Evolutionary conservation across 768 basidiomycete species (phyloP).

Genomic region (Termitomyces sp.): DNA sequence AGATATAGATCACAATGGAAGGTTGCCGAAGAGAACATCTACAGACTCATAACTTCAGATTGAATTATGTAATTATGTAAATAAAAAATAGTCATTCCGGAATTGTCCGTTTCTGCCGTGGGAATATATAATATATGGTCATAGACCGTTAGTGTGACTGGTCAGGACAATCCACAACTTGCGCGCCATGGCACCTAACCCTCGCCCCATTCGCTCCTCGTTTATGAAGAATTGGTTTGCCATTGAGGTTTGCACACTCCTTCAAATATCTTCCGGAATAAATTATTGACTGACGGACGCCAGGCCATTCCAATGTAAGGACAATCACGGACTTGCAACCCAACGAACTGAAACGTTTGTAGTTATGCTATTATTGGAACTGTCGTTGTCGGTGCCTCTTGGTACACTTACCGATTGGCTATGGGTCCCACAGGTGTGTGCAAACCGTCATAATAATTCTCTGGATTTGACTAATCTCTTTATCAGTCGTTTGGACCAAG

Average conservation of each 20-base stretch:
- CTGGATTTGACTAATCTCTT: neutral
- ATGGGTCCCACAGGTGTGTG: constrained; percentile 48
- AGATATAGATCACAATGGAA: too few relatives aligned
- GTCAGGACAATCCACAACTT: constrained; percentile 10
- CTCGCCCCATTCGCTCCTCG: constrained; percentile 27
- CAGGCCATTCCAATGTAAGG: constrained; percentile 52
- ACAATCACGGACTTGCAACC: constrained; percentile 2
- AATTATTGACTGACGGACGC: constrained; percentile 3
- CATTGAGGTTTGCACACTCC: constrained; percentile 49
- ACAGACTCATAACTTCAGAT: too few relatives aligned
- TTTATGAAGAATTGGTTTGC: constrained; percentile 70
- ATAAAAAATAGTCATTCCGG: constrained; percentile 18
- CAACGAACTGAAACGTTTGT: constrained; percentile 3
- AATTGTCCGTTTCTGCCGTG: constrained; percentile 29
- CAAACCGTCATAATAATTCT: neutral
- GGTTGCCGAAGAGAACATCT: too few relatives aligned
- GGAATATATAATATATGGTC: constrained; percentile 16
- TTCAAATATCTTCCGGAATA: neutral
- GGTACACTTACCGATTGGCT: constrained; percentile 67
- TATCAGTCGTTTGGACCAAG: constrained; percentile 50
- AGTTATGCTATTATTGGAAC: constrained; percentile 51
- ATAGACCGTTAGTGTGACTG: constrained; percentile 5
- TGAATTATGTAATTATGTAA: too few relatives aligned
- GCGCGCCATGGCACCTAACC: constrained; percentile 8
- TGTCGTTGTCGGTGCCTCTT: constrained; percentile 51